Percentiles rank a stretch among this genome's conserved stretches.
Conservation (phyloP, 768 basidiomycete species). For the Aureoboletus auriporus region DNA sequence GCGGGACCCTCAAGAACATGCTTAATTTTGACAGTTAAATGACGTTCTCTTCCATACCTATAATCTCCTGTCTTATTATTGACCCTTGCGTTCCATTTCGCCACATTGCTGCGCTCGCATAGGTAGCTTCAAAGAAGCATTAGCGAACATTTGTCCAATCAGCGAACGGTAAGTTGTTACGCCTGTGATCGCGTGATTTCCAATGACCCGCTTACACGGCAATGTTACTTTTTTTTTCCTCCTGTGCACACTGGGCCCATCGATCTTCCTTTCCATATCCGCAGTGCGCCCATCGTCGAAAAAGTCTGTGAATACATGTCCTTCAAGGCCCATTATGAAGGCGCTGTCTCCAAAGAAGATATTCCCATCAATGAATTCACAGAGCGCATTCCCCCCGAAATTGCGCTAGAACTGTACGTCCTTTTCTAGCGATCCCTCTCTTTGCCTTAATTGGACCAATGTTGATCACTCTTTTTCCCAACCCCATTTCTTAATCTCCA, state of each 20-base stretch:
- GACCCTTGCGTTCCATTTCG: conserved; percentile 7
- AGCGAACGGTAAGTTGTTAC: conserved; percentile 58
- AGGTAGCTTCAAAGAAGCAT: conserved; percentile 76
- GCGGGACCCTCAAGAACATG: conserved; percentile 81
- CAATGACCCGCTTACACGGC: conserved; percentile 1
- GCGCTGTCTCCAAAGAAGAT: conserved; percentile 68
- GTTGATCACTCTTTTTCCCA: conserved; percentile 14
- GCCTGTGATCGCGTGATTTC: neutral
- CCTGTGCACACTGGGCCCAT: neutral
- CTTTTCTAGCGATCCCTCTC: neutral
- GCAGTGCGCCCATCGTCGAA: conserved; percentile 70
- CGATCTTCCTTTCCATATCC: neutral
- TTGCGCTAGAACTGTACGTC: conserved; percentile 85
- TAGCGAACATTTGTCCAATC: conserved; percentile 64
- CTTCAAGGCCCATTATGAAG: conserved; percentile 77
- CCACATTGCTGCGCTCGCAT: conserved; percentile 8
- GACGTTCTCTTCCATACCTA: conserved; percentile 19
- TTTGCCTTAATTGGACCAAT: neutral
- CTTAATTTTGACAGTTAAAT: conserved; percentile 62
- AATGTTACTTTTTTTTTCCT: neutral
- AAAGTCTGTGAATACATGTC: conserved; percentile 88
- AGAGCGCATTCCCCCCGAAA: conserved; percentile 82
- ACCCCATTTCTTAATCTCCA: conserved; percentile 4
- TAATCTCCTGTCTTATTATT: conserved; percentile 9
- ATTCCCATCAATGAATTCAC: conserved; percentile 71